Conservation (phyloP, 2,329 filamentous ascomycete genomes). For the Aspergillus flavus region DNA sequence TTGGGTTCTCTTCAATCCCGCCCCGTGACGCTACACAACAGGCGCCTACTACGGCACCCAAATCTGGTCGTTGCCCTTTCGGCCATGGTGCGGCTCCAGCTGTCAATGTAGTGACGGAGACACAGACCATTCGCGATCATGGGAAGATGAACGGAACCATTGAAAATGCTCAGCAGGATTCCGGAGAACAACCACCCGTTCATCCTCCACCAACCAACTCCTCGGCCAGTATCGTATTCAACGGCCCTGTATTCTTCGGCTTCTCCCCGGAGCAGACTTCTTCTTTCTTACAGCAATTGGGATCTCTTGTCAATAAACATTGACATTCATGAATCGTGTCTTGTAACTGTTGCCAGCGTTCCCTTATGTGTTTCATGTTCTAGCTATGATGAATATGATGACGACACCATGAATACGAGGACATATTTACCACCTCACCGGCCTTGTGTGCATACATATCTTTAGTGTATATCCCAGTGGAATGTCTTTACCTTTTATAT, state of each 20-base stretch:
- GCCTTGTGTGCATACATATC: neutral
- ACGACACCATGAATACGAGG: neutral
- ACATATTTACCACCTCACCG: neutral
- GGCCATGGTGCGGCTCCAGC: slow-evolving; percentile 29
- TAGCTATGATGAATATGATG: neutral
- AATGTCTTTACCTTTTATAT: neutral
- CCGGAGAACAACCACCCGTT: slow-evolving; percentile 9
- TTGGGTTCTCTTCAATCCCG: slow-evolving; percentile 18
- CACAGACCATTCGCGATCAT: slow-evolving; percentile 19
- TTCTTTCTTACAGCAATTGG: slow-evolving; percentile 67
- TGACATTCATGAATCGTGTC: neutral
- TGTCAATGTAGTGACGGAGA: slow-evolving; percentile 16
- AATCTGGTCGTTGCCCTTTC: slow-evolving; percentile 39
- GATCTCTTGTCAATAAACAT: slow-evolving; percentile 19
- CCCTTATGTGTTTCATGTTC: neutral
- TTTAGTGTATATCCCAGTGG: neutral
- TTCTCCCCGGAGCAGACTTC: slow-evolving; percentile 85
- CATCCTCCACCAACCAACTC: slow-evolving; percentile 15
- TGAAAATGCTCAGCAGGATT: slow-evolving; percentile 7
- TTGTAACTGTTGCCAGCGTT: neutral
- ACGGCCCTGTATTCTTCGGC: slow-evolving; percentile 90
- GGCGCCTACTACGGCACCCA: slow-evolving; percentile 16
- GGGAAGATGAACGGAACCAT: slow-evolving; percentile 12
- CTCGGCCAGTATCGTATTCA: slow-evolving; percentile 77
- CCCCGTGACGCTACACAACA: slow-evolving; percentile 11